Conservation (phyloP, 2,329 filamentous ascomycete species). For the Hymenoscyphus occultus region DNA sequence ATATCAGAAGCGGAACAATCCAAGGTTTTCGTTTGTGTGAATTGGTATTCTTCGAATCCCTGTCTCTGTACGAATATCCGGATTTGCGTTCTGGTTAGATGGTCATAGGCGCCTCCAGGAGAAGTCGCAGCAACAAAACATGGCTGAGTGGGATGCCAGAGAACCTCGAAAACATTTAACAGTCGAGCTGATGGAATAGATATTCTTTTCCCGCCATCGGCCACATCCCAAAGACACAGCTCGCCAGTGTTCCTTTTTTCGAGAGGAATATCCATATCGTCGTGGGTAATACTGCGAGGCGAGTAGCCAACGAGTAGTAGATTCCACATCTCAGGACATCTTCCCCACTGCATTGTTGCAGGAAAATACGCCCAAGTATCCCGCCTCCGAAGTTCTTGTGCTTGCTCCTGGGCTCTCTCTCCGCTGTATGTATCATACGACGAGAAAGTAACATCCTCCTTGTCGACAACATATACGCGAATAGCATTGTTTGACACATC, state of each 20-base stretch:
- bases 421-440: slow-evolving; percentile 32
- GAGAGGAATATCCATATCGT: slow-evolving; percentile 56
- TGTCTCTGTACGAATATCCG: slow-evolving; percentile 48
- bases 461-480: slow-evolving; percentile 51
- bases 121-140: slow-evolving; percentile 58
- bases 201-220: slow-evolving; percentile 40
- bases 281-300: slow-evolving; percentile 50
- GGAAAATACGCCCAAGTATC: slow-evolving; percentile 60
- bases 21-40: slow-evolving; percentile 50
- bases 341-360: slow-evolving; percentile 62
- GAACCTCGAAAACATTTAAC: slow-evolving; percentile 62
- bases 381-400: slow-evolving; percentile 22
- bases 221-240: slow-evolving; percentile 56
- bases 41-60: slow-evolving; percentile 35
- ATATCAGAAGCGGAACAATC: slow-evolving; percentile 60
- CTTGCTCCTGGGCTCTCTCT: slow-evolving; percentile 26
- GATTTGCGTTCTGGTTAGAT: slow-evolving; percentile 51
- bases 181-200: slow-evolving; percentile 50
- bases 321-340: slow-evolving; percentile 43
- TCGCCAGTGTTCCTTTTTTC: slow-evolving; percentile 57
- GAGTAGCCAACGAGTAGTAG: slow-evolving; percentile 62
- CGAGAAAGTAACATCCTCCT: slow-evolving; percentile 36
- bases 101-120: slow-evolving; percentile 43
- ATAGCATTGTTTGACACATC: slow-evolving; percentile 54
- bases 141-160: slow-evolving; percentile 56